phyloP scores from a whole-genome alignment of 352 stramenopile genomes.

The Stramenopiles sp. region DNA sequence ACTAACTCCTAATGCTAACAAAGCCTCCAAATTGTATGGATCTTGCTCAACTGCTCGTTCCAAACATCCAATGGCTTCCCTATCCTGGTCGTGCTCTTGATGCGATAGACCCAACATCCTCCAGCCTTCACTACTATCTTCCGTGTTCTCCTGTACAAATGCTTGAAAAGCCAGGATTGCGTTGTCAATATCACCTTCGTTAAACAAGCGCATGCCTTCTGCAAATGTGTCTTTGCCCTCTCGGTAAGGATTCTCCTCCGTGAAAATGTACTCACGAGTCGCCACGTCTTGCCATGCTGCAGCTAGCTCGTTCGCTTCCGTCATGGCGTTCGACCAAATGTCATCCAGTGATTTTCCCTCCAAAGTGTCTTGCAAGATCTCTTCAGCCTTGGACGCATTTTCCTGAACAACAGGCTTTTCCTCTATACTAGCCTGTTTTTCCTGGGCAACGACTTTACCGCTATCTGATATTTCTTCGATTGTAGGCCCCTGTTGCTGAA shows the following conservation, averaged over 20 bases:
- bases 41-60: conserved; percentile 76
- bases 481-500: background rate
- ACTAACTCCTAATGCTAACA: conserved; percentile 73
- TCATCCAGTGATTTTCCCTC: background rate
- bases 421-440: background rate
- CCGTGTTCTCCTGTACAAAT: conserved; percentile 63
- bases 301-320: background rate
- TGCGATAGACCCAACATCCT: conserved; percentile 77
- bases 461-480: background rate
- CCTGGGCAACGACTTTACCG: background rate
- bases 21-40: conserved; percentile 73
- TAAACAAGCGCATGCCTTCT: conserved; percentile 47
- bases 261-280: background rate
- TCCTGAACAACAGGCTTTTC: background rate
- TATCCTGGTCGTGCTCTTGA: conserved; percentile 86
- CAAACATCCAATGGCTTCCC: conserved; percentile 77
- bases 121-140: conserved; percentile 77
- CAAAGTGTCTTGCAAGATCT: background rate
- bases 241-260: background rate
- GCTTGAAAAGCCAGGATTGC: conserved; percentile 84
- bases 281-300: background rate
- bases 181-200: conserved; percentile 62
- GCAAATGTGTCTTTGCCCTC: conserved; percentile 24
- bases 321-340: background rate
- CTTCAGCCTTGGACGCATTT: background rate